These are phyloP conservation scores for Xylaria sp. DNA, from an alignment of 2,329 filamentous ascomycete genomes.

Conservation along the genomic window DNA sequence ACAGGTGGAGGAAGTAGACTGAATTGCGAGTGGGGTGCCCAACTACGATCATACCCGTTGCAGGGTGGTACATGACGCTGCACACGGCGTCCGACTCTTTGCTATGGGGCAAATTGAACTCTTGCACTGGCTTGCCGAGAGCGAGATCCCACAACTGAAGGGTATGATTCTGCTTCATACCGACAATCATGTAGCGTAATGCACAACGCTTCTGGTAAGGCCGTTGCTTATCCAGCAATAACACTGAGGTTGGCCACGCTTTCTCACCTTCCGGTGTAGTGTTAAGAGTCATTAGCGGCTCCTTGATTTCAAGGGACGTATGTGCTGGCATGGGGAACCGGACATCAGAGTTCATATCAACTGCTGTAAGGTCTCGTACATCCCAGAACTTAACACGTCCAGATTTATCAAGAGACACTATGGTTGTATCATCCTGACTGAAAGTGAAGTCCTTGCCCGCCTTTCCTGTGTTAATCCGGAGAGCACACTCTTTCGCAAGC, in stretches of 20 bases:
- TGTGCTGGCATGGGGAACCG: constrained; percentile 59
- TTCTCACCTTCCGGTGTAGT: constrained; percentile 90
- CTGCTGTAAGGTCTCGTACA: constrained; percentile 74
- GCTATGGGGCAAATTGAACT: constrained; percentile 93
- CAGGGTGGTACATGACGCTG: constrained; percentile 92
- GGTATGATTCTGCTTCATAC: constrained; percentile 98
- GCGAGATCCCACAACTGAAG: constrained; percentile 98
- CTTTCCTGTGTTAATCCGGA: constrained; percentile 97
- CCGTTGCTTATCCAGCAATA: constrained; percentile 94
- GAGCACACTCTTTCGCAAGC: constrained; percentile 82
- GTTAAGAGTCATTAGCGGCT: constrained; percentile 83
- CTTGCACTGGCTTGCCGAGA: constrained; percentile 92
- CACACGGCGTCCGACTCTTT: constrained; percentile 98
- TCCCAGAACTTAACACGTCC: constrained; percentile 99
- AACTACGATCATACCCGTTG: constrained; percentile 90
- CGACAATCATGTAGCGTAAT: constrained; percentile 92
- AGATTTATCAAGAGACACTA: constrained; percentile 95
- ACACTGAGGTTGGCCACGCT: constrained; percentile 94
- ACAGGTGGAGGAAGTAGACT: constrained; percentile 95
- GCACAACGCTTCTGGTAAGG: constrained; percentile 90
- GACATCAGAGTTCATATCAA: constrained; percentile 57
- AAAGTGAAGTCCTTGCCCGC: constrained; percentile 98
- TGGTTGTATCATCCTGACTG: constrained; percentile 92
- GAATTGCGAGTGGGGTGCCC: constrained; percentile 97
- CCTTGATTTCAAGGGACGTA: constrained; percentile 76